Conservation (phyloP, 2,329 filamentous ascomycete species). For the Paecilomyces formosus region DNA sequence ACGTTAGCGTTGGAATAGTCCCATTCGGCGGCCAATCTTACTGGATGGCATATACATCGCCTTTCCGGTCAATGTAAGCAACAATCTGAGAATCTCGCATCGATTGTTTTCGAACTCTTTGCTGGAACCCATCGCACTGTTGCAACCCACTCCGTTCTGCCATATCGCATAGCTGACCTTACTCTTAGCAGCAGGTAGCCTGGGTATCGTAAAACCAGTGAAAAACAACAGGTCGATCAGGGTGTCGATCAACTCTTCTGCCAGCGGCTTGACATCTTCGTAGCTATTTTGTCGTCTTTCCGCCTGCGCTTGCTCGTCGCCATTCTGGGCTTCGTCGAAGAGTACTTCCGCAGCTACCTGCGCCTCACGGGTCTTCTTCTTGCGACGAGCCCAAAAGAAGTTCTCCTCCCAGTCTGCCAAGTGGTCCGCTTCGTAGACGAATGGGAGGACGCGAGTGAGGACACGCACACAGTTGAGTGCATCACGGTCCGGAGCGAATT, state of each 20-base stretch:
- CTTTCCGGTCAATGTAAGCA: slow-evolving; percentile 79
- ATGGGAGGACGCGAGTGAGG: slow-evolving; percentile 81
- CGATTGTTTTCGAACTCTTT: slow-evolving; percentile 92
- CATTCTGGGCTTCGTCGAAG: slow-evolving; percentile 66
- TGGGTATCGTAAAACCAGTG: slow-evolving; percentile 77
- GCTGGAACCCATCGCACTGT: slow-evolving; percentile 76
- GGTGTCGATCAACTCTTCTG: slow-evolving; percentile 87
- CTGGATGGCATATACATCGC: slow-evolving; percentile 87
- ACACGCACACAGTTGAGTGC: slow-evolving; percentile 94
- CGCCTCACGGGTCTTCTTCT: slow-evolving; percentile 62
- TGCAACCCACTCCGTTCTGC: slow-evolving; percentile 96
- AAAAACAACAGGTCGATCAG: slow-evolving; percentile 87
- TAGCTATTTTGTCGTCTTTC: slow-evolving; percentile 52
- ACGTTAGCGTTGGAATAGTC: slow-evolving; percentile 7
- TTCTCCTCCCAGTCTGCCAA: slow-evolving; percentile 79
- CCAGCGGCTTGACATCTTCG: slow-evolving; percentile 77
- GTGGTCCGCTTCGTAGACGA: slow-evolving; percentile 81
- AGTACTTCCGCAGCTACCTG: slow-evolving; percentile 66
- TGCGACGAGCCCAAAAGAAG: slow-evolving; percentile 81
- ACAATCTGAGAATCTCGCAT: slow-evolving; percentile 77
- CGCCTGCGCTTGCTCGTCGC: slow-evolving; percentile 43
- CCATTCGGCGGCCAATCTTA: slow-evolving; percentile 21
- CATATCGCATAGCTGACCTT: slow-evolving; percentile 93
- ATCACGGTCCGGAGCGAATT: slow-evolving; percentile 74
- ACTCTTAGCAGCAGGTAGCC: slow-evolving; percentile 59